phyloP scores from a whole-genome alignment of 768 basidiomycete genomes.

The Suillus paluster region DNA sequence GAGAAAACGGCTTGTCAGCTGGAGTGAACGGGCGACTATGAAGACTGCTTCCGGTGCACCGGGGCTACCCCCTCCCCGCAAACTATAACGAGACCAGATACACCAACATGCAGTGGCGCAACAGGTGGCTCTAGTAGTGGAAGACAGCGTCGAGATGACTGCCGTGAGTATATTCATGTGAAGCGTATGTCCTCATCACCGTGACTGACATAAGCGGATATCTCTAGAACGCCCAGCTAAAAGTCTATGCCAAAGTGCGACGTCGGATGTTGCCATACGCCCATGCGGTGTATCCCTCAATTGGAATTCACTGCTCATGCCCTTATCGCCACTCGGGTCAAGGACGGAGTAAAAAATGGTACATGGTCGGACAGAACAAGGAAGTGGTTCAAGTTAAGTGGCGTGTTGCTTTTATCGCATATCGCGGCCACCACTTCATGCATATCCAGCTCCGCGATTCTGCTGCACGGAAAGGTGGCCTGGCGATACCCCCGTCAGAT shows the following conservation, averaged over 20 bases:
- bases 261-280: neutral
- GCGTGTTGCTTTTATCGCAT: too few species aligned
- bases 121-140: neutral
- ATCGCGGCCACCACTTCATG: too few species aligned
- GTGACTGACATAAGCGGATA: neutral
- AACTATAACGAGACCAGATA: neutral
- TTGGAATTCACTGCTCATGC: neutral
- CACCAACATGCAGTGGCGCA: neutral
- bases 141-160: neutral
- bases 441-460: too few species aligned
- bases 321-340: neutral
- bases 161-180: neutral
- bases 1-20: neutral
- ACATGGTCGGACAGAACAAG: too few species aligned
- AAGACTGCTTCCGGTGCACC: neutral
- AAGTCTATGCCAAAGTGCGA: neutral
- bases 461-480: too few species aligned
- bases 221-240: neutral
- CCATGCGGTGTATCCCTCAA: neutral
- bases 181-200: neutral
- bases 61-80: neutral
- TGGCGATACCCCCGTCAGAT: constrained; percentile 50
- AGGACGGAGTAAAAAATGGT: neutral
- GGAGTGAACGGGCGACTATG: neutral
- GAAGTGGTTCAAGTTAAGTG: too few species aligned